A percentile compares a stretch with the other conserved stretches of the same genome.
Evolutionary conservation across 148 eudicot species (phyloP).

Genomic region (Cornus controversa): DNA sequence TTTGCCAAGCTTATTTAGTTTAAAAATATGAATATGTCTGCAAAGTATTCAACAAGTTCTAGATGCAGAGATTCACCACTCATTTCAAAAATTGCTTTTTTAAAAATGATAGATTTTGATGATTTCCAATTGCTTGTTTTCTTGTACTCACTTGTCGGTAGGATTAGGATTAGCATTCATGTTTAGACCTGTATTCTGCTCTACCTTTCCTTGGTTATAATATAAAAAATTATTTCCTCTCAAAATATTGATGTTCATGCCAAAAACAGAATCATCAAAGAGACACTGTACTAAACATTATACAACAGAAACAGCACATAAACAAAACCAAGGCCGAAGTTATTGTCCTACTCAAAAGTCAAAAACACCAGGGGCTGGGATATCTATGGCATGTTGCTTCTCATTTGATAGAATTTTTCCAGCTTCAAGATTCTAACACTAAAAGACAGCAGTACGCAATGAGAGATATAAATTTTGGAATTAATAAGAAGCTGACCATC

Average conservation of each 20-base stretch:
- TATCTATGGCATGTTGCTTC: neutral
- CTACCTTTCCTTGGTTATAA: neutral
- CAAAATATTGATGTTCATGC: neutral
- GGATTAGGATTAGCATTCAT: conserved; percentile 3
- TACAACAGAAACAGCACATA: neutral
- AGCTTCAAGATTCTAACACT: neutral
- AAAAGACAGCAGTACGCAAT: neutral
- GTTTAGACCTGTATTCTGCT: neutral
- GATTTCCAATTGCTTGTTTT: neutral
- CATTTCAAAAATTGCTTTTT: neutral
- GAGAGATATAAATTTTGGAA: neutral
- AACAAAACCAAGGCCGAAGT: neutral
- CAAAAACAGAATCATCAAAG: neutral
- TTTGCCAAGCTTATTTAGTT: neutral
- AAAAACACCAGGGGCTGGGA: neutral
- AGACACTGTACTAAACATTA: neutral
- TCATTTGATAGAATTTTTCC: conserved; percentile 3
- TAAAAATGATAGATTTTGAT: neutral
- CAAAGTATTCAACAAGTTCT: no score
- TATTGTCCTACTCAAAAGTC: neutral
- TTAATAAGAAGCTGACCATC: conserved; percentile 49
- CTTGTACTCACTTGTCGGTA: neutral
- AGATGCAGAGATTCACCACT: neutral
- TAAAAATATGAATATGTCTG: no score
- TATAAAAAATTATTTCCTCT: neutral